A percentile compares a stretch with the other conserved stretches of the same genome.
Conservation (phyloP, 2,329 filamentous ascomycete species). For the Nemania sp. region DNA sequence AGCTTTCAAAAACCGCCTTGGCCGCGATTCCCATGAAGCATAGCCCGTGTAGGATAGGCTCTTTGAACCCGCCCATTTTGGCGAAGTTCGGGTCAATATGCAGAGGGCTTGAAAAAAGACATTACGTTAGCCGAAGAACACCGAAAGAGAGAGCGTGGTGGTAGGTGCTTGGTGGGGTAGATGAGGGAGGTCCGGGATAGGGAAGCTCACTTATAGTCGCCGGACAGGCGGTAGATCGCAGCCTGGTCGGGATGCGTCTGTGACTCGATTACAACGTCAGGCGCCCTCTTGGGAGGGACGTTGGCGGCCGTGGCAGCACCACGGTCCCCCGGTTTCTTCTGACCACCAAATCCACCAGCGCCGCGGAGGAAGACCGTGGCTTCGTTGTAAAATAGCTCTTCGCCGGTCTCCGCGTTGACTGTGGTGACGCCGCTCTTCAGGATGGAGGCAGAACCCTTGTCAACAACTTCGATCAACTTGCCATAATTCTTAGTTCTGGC, state of each 20-base stretch:
- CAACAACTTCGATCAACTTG: constrained; percentile 88
- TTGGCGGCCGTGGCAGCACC: constrained; percentile 81
- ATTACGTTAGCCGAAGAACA: constrained; percentile 6
- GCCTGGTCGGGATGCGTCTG: constrained; percentile 90
- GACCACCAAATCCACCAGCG: constrained; percentile 86
- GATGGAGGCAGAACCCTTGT: constrained; percentile 90
- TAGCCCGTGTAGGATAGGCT: constrained; percentile 93
- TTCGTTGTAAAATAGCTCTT: constrained; percentile 97
- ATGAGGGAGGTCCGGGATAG: background rate
- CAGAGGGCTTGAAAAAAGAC: constrained; percentile 62
- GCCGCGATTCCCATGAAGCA: constrained; percentile 91
- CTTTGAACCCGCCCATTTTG: constrained; percentile 93
- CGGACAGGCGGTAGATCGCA: constrained; percentile 88
- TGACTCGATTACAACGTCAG: constrained; percentile 84
- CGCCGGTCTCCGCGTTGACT: constrained; percentile 80
- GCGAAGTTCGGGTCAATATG: constrained; percentile 95
- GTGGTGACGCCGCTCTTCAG: constrained; percentile 81
- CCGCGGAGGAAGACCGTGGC: constrained; percentile 90
- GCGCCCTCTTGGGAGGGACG: constrained; percentile 73
- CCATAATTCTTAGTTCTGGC: constrained; percentile 76
- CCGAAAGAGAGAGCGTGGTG: background rate
- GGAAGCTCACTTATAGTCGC: constrained; percentile 76
- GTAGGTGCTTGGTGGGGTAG: background rate
- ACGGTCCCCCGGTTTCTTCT: constrained; percentile 75
- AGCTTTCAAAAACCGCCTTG: constrained; percentile 86